These are phyloP conservation scores for Gamarada debralockiae DNA, from an alignment of 495 filamentous ascomycete species.

Conservation along the genomic window DNA sequence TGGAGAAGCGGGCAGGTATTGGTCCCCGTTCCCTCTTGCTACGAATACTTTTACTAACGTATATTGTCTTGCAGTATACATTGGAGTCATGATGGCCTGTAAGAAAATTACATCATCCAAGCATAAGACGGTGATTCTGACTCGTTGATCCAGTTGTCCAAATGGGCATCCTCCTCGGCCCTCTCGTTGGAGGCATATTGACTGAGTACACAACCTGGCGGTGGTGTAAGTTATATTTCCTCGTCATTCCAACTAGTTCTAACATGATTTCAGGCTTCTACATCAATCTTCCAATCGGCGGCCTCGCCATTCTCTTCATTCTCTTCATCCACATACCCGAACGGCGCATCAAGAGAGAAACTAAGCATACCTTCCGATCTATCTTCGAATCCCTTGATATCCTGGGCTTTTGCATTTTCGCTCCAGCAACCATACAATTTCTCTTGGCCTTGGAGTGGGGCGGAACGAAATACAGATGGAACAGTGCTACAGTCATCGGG, in stretches of 20 bases:
- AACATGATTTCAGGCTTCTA: constrained; percentile 43
- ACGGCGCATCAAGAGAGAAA: background rate
- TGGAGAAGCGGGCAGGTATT: constrained; percentile 39
- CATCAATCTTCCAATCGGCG: constrained; percentile 61
- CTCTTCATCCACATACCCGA: constrained; percentile 46
- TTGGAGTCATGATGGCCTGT: constrained; percentile 46
- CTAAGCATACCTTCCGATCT: background rate
- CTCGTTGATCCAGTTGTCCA: constrained; percentile 34
- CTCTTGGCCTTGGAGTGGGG: constrained; percentile 46
- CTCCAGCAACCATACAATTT: constrained; percentile 33
- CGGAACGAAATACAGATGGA: constrained; percentile 38
- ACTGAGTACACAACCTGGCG: constrained; percentile 51
- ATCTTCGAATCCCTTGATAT: constrained; percentile 43
- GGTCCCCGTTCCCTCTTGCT: constrained; percentile 28
- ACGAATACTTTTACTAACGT: background rate
- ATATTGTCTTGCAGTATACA: constrained; percentile 58
- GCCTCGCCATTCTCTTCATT: constrained; percentile 39
- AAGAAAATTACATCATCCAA: constrained; percentile 1
- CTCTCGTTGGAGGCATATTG: constrained; percentile 58
- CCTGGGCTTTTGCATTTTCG: constrained; percentile 38
- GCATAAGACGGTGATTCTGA: background rate
- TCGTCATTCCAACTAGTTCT: background rate
- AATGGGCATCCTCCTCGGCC: constrained; percentile 42
- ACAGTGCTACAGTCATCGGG: constrained; percentile 29
- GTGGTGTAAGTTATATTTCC: constrained; percentile 32